Conservation (phyloP, 2,329 filamentous ascomycete species). For the Amphichorda felina region DNA sequence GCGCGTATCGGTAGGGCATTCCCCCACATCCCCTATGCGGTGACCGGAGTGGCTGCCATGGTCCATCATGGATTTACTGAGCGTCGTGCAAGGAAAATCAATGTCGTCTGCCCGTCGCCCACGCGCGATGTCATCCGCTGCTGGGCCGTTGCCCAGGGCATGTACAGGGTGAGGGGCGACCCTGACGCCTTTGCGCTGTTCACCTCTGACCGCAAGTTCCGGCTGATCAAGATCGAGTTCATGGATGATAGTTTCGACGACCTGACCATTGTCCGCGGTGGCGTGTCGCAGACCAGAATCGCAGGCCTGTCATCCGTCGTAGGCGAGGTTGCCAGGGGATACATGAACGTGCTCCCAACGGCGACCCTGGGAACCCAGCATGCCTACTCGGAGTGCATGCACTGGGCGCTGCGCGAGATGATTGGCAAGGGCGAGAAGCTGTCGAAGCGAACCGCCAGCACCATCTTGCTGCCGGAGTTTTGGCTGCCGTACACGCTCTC, state of each 20-base stretch:
- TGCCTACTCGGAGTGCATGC: constrained; percentile 15
- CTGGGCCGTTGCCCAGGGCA: constrained; percentile 27
- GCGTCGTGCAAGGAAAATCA: constrained; percentile 18
- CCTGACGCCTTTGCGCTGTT: constrained; percentile 24
- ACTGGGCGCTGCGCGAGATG: constrained; percentile 18
- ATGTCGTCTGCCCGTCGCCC: constrained; percentile 25
- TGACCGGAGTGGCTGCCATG: constrained; percentile 33
- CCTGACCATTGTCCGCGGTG: no score
- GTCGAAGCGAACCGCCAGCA: neutral
- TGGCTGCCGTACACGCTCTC: constrained; percentile 18
- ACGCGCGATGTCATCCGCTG: constrained; percentile 21
- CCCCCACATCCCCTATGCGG: constrained; percentile 30
- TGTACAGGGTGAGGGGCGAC: constrained; percentile 10
- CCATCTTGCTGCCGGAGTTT: constrained; percentile 13
- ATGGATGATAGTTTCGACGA: constrained; percentile 14
- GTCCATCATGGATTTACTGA: constrained; percentile 26
- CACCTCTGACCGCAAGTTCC: constrained; percentile 12
- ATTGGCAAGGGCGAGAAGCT: constrained; percentile 9
- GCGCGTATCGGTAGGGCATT: constrained; percentile 24
- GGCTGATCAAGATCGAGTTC: neutral
- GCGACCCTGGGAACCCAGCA: constrained; percentile 6
- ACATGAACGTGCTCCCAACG: constrained; percentile 13
- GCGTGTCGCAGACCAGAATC: constrained; percentile 10
- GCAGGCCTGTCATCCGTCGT: constrained; percentile 22
- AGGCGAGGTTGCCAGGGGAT: constrained; percentile 20